phyloP scores from a whole-genome alignment of 116 monocot genomes.

The Cymodocea nodosa region DNA sequence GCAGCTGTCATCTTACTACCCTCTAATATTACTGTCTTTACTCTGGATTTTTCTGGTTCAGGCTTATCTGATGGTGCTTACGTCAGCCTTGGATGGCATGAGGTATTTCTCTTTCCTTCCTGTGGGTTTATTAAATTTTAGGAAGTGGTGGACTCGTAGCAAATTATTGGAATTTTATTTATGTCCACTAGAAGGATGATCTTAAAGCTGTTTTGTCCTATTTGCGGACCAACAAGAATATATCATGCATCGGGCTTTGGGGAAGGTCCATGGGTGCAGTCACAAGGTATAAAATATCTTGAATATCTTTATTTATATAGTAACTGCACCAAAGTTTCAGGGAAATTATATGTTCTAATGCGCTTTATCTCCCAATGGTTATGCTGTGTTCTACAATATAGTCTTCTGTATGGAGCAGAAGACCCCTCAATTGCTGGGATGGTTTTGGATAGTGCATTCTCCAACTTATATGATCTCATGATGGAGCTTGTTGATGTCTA shows the following conservation, averaged over 20 bases:
- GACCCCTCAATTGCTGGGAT: conserved; percentile 98
- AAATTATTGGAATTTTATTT: conserved; percentile 1
- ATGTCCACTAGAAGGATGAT: conserved; percentile 68
- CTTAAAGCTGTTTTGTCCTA: conserved; percentile 68
- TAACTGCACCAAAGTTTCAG: no score
- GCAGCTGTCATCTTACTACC: conserved; percentile 93
- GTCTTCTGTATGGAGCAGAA: conserved; percentile 97
- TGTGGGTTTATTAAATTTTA: neutral
- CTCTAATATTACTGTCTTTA: conserved; percentile 95
- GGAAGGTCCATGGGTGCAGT: conserved; percentile 99
- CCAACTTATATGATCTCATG: conserved; percentile 95
- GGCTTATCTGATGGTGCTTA: conserved; percentile 93
- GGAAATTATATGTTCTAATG: neutral
- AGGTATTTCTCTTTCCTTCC: conserved; percentile 31
- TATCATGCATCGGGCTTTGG: conserved; percentile 94
- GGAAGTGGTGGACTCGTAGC: neutral
- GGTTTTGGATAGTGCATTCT: conserved; percentile 97
- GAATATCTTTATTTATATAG: neutral
- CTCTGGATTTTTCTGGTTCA: conserved; percentile 98
- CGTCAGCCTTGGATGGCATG: conserved; percentile 99
- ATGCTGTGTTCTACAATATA: conserved; percentile 16
- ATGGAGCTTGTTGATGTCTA: conserved; percentile 96
- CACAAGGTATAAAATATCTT: conserved; percentile 56
- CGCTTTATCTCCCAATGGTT: neutral
- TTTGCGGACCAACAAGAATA: conserved; percentile 65